These are phyloP conservation scores for Ganoderma lucidum DNA, from an alignment of 1,284 basidiomycete species.

Conservation along the genomic window DNA sequence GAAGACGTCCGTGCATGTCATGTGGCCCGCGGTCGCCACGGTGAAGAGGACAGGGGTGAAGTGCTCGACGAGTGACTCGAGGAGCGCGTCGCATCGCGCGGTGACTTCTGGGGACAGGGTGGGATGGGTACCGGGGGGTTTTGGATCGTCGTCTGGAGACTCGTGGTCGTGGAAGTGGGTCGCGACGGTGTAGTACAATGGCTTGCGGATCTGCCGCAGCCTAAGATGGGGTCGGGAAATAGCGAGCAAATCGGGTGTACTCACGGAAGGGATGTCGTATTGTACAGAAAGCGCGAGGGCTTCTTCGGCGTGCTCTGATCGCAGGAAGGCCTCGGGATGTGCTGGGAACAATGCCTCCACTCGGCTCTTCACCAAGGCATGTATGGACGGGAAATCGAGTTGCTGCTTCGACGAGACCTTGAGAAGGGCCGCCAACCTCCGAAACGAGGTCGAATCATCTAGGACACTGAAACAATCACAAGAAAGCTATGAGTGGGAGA, in stretches of 20 bases:
- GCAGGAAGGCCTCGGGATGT: slow-evolving; percentile 36
- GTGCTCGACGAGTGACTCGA: slow-evolving; percentile 57
- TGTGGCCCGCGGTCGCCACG: slow-evolving; percentile 68
- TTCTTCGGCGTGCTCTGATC: slow-evolving; percentile 50
- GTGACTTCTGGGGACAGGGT: slow-evolving; percentile 36
- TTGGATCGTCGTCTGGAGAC: slow-evolving; percentile 7
- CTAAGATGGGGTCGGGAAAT: neutral
- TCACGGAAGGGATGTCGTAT: slow-evolving; percentile 53
- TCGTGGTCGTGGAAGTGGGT: slow-evolving; percentile 58
- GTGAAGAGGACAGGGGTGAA: slow-evolving; percentile 80
- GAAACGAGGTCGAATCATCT: slow-evolving; percentile 49
- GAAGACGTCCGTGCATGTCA: slow-evolving; percentile 74
- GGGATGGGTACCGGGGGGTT: slow-evolving; percentile 22
- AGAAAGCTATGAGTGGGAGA: slow-evolving; percentile 2
- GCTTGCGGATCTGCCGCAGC: slow-evolving; percentile 59
- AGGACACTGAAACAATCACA: slow-evolving; percentile 51
- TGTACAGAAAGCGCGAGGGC: slow-evolving; percentile 57
- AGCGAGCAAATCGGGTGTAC: slow-evolving; percentile 30
- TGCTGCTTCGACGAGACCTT: slow-evolving; percentile 61
- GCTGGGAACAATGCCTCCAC: slow-evolving; percentile 55
- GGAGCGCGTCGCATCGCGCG: slow-evolving; percentile 40
- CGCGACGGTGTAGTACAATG: slow-evolving; percentile 66
- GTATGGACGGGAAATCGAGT: slow-evolving; percentile 62
- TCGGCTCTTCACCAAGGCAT: slow-evolving; percentile 49
- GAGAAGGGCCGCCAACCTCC: slow-evolving; percentile 57